A percentile compares a stretch with the other conserved stretches of the same genome.
Evolutionary conservation across 2,329 filamentous ascomycete genomes (phyloP).

Genomic region (Penicillium sp.): DNA sequence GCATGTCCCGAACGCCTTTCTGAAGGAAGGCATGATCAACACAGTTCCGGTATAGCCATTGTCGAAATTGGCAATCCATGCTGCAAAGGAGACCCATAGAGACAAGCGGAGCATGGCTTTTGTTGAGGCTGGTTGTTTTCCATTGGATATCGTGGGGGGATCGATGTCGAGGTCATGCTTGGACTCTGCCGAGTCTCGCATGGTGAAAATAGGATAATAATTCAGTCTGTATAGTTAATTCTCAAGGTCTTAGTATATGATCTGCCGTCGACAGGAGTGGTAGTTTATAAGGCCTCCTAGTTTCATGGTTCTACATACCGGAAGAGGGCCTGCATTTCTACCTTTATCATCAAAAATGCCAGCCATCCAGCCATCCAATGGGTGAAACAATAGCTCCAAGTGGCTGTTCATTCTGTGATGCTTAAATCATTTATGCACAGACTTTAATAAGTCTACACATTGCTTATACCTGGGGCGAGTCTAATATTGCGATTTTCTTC

Average conservation of each 20-base stretch:
- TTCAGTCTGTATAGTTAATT: neutral
- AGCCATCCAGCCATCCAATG: slow-evolving; percentile 5
- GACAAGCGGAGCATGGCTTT: slow-evolving; percentile 19
- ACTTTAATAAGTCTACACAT: too few relatives aligned
- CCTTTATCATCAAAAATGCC: slow-evolving; percentile 16
- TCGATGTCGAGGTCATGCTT: neutral
- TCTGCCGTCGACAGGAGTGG: neutral
- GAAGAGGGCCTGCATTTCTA: slow-evolving; percentile 9
- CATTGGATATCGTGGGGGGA: neutral
- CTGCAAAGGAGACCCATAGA: slow-evolving; percentile 20
- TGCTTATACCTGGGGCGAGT: too few relatives aligned
- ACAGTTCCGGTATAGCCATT: slow-evolving; percentile 23
- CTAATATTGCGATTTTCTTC: too few relatives aligned
- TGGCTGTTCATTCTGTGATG: neutral
- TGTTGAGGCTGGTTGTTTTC: slow-evolving; percentile 9
- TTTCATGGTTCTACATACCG: slow-evolving; percentile 13
- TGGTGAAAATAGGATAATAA: neutral
- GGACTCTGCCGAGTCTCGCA: slow-evolving; percentile 5
- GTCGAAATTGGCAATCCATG: slow-evolving; percentile 25
- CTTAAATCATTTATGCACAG: neutral
- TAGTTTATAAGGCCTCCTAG: slow-evolving; percentile 3
- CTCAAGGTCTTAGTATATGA: neutral
- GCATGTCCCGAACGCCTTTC: slow-evolving; percentile 22
- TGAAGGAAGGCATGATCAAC: slow-evolving; percentile 25
- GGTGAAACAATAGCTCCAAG: neutral